These are phyloP conservation scores for Cadophora malorum DNA, from an alignment of 2,329 filamentous ascomycete genomes.

Conservation along the genomic window DNA sequence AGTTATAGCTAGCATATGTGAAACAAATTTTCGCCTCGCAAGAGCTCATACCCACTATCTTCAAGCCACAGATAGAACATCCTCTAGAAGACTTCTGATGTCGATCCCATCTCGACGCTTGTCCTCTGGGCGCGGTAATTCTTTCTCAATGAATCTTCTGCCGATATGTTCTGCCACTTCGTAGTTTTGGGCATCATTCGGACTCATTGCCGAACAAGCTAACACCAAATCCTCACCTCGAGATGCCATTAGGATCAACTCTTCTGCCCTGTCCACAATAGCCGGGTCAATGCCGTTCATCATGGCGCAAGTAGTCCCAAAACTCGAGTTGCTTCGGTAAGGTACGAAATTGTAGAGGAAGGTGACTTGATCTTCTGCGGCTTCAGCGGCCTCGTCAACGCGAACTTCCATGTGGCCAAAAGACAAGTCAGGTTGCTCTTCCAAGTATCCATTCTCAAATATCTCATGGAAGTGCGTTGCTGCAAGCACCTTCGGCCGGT, in stretches of 20 bases:
- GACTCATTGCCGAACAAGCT: slow-evolving; percentile 71
- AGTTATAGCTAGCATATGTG: neutral
- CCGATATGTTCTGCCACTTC: slow-evolving; percentile 68
- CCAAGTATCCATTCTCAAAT: slow-evolving; percentile 68
- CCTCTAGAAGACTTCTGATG: slow-evolving; percentile 40
- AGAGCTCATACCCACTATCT: slow-evolving; percentile 17
- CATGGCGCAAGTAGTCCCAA: slow-evolving; percentile 84
- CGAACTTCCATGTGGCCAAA: slow-evolving; percentile 77
- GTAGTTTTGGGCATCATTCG: slow-evolving; percentile 69
- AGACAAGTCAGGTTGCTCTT: slow-evolving; percentile 54
- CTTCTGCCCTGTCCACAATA: slow-evolving; percentile 78
- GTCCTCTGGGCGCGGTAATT: slow-evolving; percentile 38
- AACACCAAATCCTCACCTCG: slow-evolving; percentile 78
- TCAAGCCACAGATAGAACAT: slow-evolving; percentile 35
- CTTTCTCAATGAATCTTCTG: slow-evolving; percentile 60
- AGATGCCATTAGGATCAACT: slow-evolving; percentile 70
- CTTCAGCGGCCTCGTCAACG: slow-evolving; percentile 58
- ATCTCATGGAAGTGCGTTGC: slow-evolving; percentile 75
- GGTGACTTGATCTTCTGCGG: slow-evolving; percentile 67
- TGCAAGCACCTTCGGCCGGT: slow-evolving; percentile 62
- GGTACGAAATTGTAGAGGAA: slow-evolving; percentile 74
- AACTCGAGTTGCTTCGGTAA: slow-evolving; percentile 80
- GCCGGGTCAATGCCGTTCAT: slow-evolving; percentile 80
- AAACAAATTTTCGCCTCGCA: slow-evolving; percentile 26
- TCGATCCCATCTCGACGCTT: slow-evolving; percentile 32